Evolutionary conservation across 176 grass and related monocot species (phyloP).

Genomic region (Thalia dealbata): DNA sequence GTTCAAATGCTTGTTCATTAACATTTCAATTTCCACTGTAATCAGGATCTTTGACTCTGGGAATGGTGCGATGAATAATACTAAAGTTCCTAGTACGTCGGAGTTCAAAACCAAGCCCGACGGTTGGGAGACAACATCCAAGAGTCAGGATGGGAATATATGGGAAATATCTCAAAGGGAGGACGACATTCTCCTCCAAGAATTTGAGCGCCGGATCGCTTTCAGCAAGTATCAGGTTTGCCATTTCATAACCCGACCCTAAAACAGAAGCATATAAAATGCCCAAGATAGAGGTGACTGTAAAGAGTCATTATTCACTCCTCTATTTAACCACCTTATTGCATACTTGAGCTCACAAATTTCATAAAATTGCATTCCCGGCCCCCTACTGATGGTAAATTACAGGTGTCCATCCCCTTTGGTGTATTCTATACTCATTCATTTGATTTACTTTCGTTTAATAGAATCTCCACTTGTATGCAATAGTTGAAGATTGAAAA

Average conservation of each 20-base stretch:
- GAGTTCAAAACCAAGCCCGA: constrained; percentile 85
- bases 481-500: too few species aligned
- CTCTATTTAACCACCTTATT: not conserved
- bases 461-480: too few species aligned
- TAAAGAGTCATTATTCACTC: not conserved
- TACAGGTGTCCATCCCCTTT: too few species aligned
- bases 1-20: not conserved
- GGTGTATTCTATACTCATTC: too few species aligned
- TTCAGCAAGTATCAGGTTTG: constrained; percentile 89
- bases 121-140: constrained; percentile 82
- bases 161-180: constrained; percentile 89
- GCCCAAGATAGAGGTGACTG: not conserved
- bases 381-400: too few species aligned
- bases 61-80: constrained; percentile 39
- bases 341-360: not conserved
- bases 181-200: constrained; percentile 95
- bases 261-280: not conserved
- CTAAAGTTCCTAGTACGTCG: constrained; percentile 54
- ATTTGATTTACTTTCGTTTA: too few species aligned
- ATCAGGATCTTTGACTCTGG: constrained; percentile 88
- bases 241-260: not conserved
- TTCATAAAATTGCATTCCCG: too few species aligned
- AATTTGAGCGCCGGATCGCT: constrained; percentile 84
- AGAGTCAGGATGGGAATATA: constrained; percentile 65
- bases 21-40: not conserved